These are phyloP conservation scores for Talaromyces wortmannii DNA, from an alignment of 495 filamentous ascomycete species.

Conservation along the genomic window DNA sequence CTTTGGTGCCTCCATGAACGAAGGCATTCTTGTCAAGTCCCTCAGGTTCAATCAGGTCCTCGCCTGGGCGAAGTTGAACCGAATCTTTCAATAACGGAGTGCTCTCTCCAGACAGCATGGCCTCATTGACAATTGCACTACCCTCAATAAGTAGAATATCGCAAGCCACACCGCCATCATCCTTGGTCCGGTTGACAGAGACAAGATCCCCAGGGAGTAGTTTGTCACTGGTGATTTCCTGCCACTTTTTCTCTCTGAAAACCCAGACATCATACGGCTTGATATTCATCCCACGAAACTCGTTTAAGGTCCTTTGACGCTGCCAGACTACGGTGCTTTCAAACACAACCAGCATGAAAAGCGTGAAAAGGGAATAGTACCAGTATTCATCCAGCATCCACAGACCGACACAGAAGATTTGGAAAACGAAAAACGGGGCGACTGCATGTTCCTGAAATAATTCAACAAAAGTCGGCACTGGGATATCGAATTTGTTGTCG, in stretches of 20 bases:
- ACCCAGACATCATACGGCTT: slow-evolving; percentile 94
- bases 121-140: slow-evolving; percentile 96
- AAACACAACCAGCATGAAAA: slow-evolving; percentile 96
- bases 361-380: slow-evolving; percentile 98
- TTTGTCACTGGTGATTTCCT: slow-evolving; percentile 85
- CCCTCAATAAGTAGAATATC: slow-evolving; percentile 95
- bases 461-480: slow-evolving; percentile 90
- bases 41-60: slow-evolving; percentile 81
- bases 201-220: slow-evolving; percentile 94
- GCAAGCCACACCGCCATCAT: slow-evolving; percentile 93
- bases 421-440: slow-evolving; percentile 98
- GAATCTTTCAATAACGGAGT: slow-evolving; percentile 96
- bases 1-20: slow-evolving; percentile 94
- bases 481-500: slow-evolving; percentile 95
- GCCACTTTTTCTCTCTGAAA: slow-evolving; percentile 78
- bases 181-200: slow-evolving; percentile 90
- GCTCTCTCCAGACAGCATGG: slow-evolving; percentile 97
- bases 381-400: slow-evolving; percentile 99
- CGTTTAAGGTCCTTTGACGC: slow-evolving; percentile 88
- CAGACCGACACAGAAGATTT: slow-evolving; percentile 95
- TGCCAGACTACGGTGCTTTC: slow-evolving; percentile 99
- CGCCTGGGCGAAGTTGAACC: slow-evolving; percentile 78
- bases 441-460: slow-evolving; percentile 98
- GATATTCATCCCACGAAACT: slow-evolving; percentile 99
- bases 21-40: slow-evolving; percentile 94